phyloP scores from a whole-genome alignment of 257 asterid species.

The Solanum pennellii region DNA sequence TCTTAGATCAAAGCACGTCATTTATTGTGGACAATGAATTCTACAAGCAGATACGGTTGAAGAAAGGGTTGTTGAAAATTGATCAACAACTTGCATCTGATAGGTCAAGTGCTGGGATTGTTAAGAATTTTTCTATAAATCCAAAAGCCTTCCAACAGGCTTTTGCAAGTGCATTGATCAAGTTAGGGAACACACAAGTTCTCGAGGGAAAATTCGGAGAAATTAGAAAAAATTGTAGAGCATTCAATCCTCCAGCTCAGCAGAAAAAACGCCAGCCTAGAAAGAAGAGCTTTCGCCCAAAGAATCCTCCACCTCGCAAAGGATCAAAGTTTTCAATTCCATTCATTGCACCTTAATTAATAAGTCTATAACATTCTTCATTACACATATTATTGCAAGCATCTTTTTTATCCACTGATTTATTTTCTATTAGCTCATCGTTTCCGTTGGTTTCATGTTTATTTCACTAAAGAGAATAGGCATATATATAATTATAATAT shows the following conservation, averaged over 20 bases:
- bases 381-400: not conserved
- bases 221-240: slow-evolving; percentile 18
- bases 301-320: not conserved
- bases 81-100: slow-evolving; percentile 49
- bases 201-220: slow-evolving; percentile 14
- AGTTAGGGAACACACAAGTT: slow-evolving; percentile 12
- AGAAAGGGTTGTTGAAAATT: slow-evolving; percentile 46
- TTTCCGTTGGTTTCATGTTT: not conserved
- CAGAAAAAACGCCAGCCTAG: not conserved
- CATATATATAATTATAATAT: not conserved
- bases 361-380: not conserved
- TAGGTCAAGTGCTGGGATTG: slow-evolving; percentile 19
- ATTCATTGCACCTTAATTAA: not conserved
- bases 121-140: slow-evolving; percentile 3
- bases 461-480: not conserved
- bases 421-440: not conserved
- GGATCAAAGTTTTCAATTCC: not conserved
- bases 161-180: slow-evolving; percentile 10
- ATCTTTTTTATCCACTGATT: not conserved
- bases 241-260: not conserved
- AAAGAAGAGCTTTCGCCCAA: not conserved
- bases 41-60: slow-evolving; percentile 34
- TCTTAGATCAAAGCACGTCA: slow-evolving; percentile 51
- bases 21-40: slow-evolving; percentile 44
- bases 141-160: not conserved